These are phyloP conservation scores for Dioscorea cayenensis DNA, from an alignment of 116 monocot genomes.

Conservation along the genomic window DNA sequence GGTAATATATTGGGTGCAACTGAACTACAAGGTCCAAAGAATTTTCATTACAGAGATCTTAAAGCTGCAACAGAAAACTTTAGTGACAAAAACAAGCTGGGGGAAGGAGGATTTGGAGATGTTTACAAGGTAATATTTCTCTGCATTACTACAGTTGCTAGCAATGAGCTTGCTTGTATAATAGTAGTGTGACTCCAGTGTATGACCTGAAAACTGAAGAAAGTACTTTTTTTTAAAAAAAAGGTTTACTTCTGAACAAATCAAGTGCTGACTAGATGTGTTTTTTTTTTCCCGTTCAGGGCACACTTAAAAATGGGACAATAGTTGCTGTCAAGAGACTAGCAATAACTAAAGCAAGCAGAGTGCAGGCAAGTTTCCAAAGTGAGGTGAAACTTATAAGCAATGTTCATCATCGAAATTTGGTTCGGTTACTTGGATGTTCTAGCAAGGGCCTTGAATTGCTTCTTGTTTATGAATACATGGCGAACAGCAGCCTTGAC, in stretches of 20 bases:
- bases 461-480: slow-evolving; percentile 74
- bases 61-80: slow-evolving; percentile 59
- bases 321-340: slow-evolving; percentile 60
- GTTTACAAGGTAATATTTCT: slow-evolving; percentile 50
- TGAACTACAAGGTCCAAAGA: slow-evolving; percentile 51
- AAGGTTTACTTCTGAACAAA: background rate
- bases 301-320: slow-evolving; percentile 47
- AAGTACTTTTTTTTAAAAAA: background rate
- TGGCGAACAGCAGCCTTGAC: slow-evolving; percentile 69
- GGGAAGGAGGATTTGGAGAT: slow-evolving; percentile 75
- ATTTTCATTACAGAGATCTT: slow-evolving; percentile 63
- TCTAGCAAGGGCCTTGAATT: slow-evolving; percentile 42
- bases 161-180: background rate
- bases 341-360: slow-evolving; percentile 28
- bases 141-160: background rate
- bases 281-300: slow-evolving; percentile 22
- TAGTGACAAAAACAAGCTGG: slow-evolving; percentile 51
- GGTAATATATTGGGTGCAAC: slow-evolving; percentile 56
- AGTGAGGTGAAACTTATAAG: slow-evolving; percentile 76
- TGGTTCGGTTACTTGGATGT: slow-evolving; percentile 66
- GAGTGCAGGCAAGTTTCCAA: slow-evolving; percentile 35
- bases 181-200: background rate
- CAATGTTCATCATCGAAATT: slow-evolving; percentile 68
- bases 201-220: background rate
- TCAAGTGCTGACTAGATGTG: background rate